phyloP scores from a whole-genome alignment of 495 filamentous ascomycete species.

The Podospora fimiseda region DNA sequence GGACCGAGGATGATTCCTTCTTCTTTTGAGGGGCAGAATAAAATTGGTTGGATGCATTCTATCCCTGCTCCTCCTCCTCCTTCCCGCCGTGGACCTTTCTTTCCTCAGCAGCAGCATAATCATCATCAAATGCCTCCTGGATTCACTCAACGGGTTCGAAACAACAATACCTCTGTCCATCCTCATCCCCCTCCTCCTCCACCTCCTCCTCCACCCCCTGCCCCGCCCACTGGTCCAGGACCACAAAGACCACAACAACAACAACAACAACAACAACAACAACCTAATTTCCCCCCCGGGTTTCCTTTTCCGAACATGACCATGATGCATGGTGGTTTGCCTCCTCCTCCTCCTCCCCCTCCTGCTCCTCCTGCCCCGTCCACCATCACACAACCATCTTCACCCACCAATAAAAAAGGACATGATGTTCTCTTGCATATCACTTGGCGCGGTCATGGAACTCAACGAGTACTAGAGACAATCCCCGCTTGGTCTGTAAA shows the following conservation, averaged over 20 bases:
- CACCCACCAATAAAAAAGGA: background rate
- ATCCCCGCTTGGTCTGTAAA: constrained; percentile 5
- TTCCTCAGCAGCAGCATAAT: too few species aligned
- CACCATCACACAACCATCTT: background rate
- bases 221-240: background rate
- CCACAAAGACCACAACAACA: constrained; percentile 3
- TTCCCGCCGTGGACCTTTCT: too few species aligned
- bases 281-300: background rate
- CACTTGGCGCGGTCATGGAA: constrained; percentile 25
- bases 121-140: too few species aligned
- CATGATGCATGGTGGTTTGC: background rate
- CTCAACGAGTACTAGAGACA: constrained; percentile 23
- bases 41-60: too few species aligned
- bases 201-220: too few species aligned
- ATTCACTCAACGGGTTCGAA: too few species aligned
- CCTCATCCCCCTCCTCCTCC: too few species aligned
- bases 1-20: background rate
- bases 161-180: too few species aligned
- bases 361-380: background rate
- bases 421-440: constrained; percentile 25
- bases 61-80: too few species aligned
- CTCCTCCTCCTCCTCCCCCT: background rate
- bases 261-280: background rate
- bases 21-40: too few species aligned
- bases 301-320: background rate